These are phyloP conservation scores for Conticribra guillardii DNA, from an alignment of 108 stramenopile species.

Conservation along the genomic window DNA sequence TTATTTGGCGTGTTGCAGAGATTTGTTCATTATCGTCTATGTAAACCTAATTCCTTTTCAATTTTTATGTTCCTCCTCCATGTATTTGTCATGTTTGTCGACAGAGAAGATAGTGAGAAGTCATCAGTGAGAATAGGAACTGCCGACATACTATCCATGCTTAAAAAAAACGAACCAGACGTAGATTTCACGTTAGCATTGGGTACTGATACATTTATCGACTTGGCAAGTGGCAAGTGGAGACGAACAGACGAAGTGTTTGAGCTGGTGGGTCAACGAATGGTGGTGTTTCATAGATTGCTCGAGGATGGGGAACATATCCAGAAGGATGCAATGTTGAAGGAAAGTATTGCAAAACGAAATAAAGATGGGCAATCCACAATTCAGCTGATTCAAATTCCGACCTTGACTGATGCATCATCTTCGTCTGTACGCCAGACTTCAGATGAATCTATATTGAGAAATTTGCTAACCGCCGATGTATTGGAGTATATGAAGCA, in stretches of 20 bases:
- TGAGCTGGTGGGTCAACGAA: slow-evolving; percentile 60
- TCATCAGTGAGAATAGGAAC: slow-evolving; percentile 65
- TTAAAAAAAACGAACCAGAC: slow-evolving; percentile 54
- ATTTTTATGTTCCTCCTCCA: not conserved
- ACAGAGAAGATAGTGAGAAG: slow-evolving; percentile 12
- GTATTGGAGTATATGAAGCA: slow-evolving; percentile 71
- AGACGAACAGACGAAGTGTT: slow-evolving; percentile 71
- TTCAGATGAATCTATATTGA: slow-evolving; percentile 39
- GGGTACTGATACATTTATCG: slow-evolving; percentile 85
- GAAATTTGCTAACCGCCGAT: slow-evolving; percentile 30
- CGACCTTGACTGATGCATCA: slow-evolving; percentile 57
- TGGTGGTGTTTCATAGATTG: slow-evolving; percentile 71
- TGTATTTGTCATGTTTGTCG: not conserved
- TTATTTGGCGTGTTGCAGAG: no score
- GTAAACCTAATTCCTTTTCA: not conserved
- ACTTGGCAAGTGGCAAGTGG: slow-evolving; percentile 81
- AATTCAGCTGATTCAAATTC: slow-evolving; percentile 49
- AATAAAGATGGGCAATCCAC: slow-evolving; percentile 17
- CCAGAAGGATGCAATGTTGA: slow-evolving; percentile 10
- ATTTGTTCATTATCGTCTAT: not conserved
- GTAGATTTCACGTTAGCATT: slow-evolving; percentile 66
- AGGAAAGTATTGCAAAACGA: slow-evolving; percentile 22
- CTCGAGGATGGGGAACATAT: no score
- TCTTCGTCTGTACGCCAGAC: slow-evolving; percentile 58
- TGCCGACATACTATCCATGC: slow-evolving; percentile 78